Base-by-base conservation (phyloP, 202 grass and related monocot species). In the Digitaria exilis region DNA sequence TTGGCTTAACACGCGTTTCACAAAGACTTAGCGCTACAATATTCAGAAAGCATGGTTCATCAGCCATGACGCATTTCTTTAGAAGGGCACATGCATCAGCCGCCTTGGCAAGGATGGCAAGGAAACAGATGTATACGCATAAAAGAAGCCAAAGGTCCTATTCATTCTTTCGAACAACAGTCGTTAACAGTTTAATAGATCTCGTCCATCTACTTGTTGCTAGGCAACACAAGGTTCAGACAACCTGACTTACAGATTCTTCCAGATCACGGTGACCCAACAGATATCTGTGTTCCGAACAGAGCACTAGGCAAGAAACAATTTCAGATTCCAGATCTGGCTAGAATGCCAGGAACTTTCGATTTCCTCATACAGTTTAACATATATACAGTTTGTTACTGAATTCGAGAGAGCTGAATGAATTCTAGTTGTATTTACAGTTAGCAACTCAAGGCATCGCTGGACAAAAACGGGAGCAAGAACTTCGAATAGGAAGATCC, bases 371-470 rank as follows among this genome's bases (percentile, higher is more conserved):
- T 51, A 54, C 29, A 71, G 62, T 18, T 43, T 7, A 71, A 21
- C 37, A 46, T 63, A 71, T 56, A 3, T 78, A 82, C 45, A 82
- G 37, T 65, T 76, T 76, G 85, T 11, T 18, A 15, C 34, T 78
- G 45, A 71, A 63, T 55, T 71, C 64, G 6, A 21, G 0, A 56
- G 17, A 52, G 17, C 34, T 64, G 10, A 51, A 49, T 10, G 75
- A 31, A 78, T 35, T 25, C 19, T 45, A 29, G 34, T 4, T 28
- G 55, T 83, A 65, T 73, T 48, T 78, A 86, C 59, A 75, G 65
- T 71, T 31, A 32, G 14, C 29, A 49, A 81, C 48, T 58, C 39
- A 11, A 55, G 6, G 3, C 9, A 34, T 64, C 56, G 18, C 34
- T 56, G 15, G 26, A 13, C 29, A 76, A 51, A 32, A 57, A 57